Percentiles rank a stretch among this genome's conserved stretches.
Evolutionary conservation across 164 flowering plant species (phyloP).

Genomic region (Nymphaea thermarum): DNA sequence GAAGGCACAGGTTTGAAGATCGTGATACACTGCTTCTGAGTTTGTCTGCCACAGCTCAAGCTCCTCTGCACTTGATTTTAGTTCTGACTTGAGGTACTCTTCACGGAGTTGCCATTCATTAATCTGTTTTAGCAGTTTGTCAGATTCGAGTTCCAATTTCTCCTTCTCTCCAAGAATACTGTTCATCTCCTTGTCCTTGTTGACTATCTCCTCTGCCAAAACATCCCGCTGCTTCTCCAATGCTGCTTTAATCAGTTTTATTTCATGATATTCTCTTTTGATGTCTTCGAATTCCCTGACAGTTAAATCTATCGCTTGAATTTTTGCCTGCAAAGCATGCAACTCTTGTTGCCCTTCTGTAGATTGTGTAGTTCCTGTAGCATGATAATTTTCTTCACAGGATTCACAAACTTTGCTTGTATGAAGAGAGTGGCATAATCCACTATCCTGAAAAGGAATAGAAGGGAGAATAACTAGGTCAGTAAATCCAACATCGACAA

Average conservation of each 20-base stretch:
- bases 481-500: not conserved
- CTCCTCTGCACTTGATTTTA: slow-evolving; percentile 36
- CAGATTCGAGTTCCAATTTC: slow-evolving; percentile 31
- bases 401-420: too few species aligned
- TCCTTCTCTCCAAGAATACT: slow-evolving; percentile 31
- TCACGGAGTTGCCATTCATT: slow-evolving; percentile 35
- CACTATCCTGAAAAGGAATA: not conserved
- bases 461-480: not conserved
- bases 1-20: slow-evolving; percentile 21
- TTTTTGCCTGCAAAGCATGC: not conserved
- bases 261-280: slow-evolving; percentile 25
- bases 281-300: slow-evolving; percentile 20
- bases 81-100: slow-evolving; percentile 39
- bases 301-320: not conserved
- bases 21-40: slow-evolving; percentile 58
- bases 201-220: slow-evolving; percentile 18
- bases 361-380: not conserved
- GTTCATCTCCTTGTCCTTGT: slow-evolving; percentile 29
- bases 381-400: not conserved
- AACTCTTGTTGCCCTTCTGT: not conserved
- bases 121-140: slow-evolving; percentile 24
- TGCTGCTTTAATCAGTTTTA: slow-evolving; percentile 17
- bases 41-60: slow-evolving; percentile 70
- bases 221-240: slow-evolving; percentile 26
- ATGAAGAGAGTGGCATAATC: not conserved